These are phyloP conservation scores for Penicillium aurantiogriseum DNA, from an alignment of 2,329 filamentous ascomycete species.

Conservation along the genomic window DNA sequence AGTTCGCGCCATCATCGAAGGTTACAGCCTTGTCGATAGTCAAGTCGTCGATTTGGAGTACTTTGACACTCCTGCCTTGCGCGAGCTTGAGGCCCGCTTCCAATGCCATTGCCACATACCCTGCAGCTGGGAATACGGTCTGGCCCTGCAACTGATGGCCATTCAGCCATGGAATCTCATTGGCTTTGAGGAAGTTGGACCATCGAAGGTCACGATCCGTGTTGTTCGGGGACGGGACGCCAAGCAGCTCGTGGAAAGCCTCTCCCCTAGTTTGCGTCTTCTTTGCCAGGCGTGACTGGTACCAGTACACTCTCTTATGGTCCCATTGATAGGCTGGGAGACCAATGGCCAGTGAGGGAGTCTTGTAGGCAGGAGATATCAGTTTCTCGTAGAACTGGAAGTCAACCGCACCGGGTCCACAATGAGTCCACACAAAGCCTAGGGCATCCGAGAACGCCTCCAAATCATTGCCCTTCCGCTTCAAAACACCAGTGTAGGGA, in stretches of 20 bases:
- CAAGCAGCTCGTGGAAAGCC: conserved; percentile 28
- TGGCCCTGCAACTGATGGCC: conserved; percentile 23
- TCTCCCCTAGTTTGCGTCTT: conserved; percentile 40
- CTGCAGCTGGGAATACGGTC: conserved; percentile 26
- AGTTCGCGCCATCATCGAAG: conserved; percentile 3
- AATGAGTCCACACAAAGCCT: not conserved
- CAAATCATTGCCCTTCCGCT: not conserved
- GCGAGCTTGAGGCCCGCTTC: conserved; percentile 21
- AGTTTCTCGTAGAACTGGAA: not conserved
- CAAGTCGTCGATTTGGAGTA: conserved; percentile 20
- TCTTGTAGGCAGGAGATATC: too few relatives aligned
- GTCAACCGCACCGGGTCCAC: not conserved
- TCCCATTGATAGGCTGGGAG: conserved; percentile 50
- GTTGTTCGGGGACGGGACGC: conserved; percentile 9
- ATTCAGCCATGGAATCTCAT: conserved; percentile 24
- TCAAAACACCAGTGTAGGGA: not conserved
- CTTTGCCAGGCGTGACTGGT: conserved; percentile 42
- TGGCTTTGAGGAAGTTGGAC: conserved; percentile 23
- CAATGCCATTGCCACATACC: conserved; percentile 25
- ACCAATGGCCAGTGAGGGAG: not conserved
- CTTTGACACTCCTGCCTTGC: not conserved
- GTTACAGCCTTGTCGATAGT: conserved; percentile 11
- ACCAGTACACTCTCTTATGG: conserved; percentile 42
- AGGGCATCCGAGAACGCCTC: not conserved
- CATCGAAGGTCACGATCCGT: conserved; percentile 18